Evolutionary conservation across 2,329 filamentous ascomycete species (phyloP), one percentile per base, ranked within the genome.

Genomic region (Shiraia sp.): DNA sequence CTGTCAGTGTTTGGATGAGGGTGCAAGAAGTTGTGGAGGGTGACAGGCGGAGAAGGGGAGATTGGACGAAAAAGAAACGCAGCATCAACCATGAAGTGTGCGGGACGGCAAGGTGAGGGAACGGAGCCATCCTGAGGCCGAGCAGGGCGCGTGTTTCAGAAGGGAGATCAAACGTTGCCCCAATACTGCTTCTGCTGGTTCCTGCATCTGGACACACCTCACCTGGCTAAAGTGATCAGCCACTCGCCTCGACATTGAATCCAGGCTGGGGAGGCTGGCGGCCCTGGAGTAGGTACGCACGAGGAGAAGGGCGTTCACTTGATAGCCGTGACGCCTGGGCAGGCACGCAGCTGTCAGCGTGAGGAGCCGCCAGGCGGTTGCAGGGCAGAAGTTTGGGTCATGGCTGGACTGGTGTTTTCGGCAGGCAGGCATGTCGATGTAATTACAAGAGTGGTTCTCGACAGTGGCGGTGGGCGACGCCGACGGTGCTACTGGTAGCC

Each of bases 111-210:
- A 32, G 17, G 14, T 10, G 12, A 29, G 25, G 40, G 27, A 43
- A 45, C 36, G 48, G 49, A 37, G 49, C 51, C 48, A 53, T 46
- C 39, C 34, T 40, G 42, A 40, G 38, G 42, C 43, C 47, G 48
- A 36, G 34, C 43, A 49, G 47, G 38, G 31, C 38, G 31, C 53
- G 56, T 40, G 65, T 69, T 69, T 69, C 65, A 69, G 63, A 32
- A 51, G 41, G 61, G 42, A 59, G 61, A 68, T 68, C 63, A 65
- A 68, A 69, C 63, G 49, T 51, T 49, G 58, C 49, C 57, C 55
- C 59, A 57, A 53, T 53, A 59, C 53, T 61, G 47, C 54, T 61
- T 63, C 45, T 53, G 61, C 56, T 57, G 49, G 64, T 69, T 65
- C 65, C 65, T 69, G 65, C 65, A 58, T 62, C 53, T 57, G 33